phyloP scores from a whole-genome alignment of 345 rosid species.

The Camelina hispida region DNA sequence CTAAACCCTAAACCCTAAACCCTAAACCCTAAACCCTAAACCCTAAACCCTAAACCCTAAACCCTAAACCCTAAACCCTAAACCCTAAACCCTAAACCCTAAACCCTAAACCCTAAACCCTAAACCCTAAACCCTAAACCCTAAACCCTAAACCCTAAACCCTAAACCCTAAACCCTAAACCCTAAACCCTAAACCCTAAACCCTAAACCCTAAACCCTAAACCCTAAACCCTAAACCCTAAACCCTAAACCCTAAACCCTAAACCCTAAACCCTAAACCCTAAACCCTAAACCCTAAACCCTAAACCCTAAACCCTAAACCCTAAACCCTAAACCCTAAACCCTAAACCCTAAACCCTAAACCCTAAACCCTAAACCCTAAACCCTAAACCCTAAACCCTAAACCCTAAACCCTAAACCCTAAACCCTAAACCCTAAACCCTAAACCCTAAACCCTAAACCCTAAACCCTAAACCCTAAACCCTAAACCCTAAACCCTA shows the following conservation, averaged over 20 bases:
- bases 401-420: neutral
- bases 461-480: neutral
- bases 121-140: neutral
- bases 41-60: constrained; percentile 24
- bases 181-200: no score
- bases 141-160: no score
- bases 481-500: neutral
- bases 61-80: constrained; percentile 15
- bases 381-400: neutral
- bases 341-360: no score
- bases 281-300: constrained; percentile 32
- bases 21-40: neutral
- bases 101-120: constrained; percentile 29
- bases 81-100: constrained; percentile 27
- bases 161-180: no score
- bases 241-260: constrained; percentile 3
- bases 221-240: no score
- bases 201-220: no score
- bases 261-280: constrained; percentile 19
- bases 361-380: neutral
- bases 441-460: neutral
- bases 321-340: no score
- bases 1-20: constrained; percentile 34
- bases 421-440: neutral
- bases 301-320: constrained; percentile 21